Evolutionary conservation across 192 early-diverging fungal species (phyloP), one percentile per base, ranked within the genome.

Genomic region (Phlyctochytrium planicorne): DNA sequence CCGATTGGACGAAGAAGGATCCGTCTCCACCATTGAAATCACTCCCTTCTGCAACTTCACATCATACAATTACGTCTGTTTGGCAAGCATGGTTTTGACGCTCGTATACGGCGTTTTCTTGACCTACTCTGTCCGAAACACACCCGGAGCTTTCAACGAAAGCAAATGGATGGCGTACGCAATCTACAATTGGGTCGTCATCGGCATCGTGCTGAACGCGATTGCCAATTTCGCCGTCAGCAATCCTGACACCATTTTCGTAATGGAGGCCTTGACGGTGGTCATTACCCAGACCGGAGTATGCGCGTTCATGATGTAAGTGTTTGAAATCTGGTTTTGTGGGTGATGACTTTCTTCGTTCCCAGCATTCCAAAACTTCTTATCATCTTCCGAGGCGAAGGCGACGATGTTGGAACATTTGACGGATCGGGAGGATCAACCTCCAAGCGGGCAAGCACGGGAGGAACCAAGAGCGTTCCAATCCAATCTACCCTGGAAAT

Each of bases 121-220:
- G 61, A 62, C 50, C 6, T 62, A 52, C 50, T 62, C 61, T 36
- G 61, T 62, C 27, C 14, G 61, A 34, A 62, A 62, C 27, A 62
- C 61, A 25, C 61, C 61, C 20, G 23, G 35, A 10, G 61, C 61
- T 29, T 62, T 62, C 27, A 62, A 62, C 61, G 61, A 62, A 34
- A 47, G 33, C 14, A 62, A 62, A 34, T 62, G 61, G 61, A 62
- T 62, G 40, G 61, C 55, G 16, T 20, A 14, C 6, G 40, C 40
- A 14, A 47, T 47, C 20, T 47, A 47, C 40, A 47, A 57, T 27
- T 25, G 55, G 55, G 55, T 57, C 10, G 55, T 57, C 25, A 57
- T 57, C 25, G 55, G 55, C 25, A 29, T 57, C 55, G 55, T 57
- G 14, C 25, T 57, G n/a, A 57, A 29, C 55, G 55, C 55, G 14